A percentile compares a stretch with the other conserved stretches of the same genome.
phyloP scores from a whole-genome alignment of 139 green algal species.

The Eudorina sp. region DNA sequence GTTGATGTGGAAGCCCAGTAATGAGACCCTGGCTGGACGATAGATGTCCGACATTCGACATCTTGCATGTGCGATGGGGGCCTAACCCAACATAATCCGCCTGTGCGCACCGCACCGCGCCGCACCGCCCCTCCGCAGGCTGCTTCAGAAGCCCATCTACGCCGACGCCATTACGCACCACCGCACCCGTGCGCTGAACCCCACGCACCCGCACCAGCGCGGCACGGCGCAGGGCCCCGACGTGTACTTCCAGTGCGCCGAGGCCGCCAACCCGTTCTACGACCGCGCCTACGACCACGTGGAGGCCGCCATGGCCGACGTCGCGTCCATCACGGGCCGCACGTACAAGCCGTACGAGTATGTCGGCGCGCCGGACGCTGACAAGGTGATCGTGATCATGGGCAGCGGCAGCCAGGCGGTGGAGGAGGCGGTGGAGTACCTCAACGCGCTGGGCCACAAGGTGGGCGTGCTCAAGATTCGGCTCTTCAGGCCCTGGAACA shows the following conservation, averaged over 20 bases:
- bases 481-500: slow-evolving; percentile 69
- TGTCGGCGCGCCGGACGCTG: slow-evolving; percentile 61
- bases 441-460: slow-evolving; percentile 56
- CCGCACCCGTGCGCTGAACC: slow-evolving; percentile 59
- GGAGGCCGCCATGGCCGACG: slow-evolving; percentile 51
- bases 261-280: slow-evolving; percentile 69
- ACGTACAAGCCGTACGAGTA: slow-evolving; percentile 72
- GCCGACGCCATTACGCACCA: slow-evolving; percentile 38
- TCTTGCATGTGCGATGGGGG: no score
- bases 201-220: slow-evolving; percentile 64
- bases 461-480: slow-evolving; percentile 69
- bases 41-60: no score
- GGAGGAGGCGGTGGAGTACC: slow-evolving; percentile 57
- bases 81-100: no score
- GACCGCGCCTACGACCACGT: slow-evolving; percentile 42
- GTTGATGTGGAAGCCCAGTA: no score
- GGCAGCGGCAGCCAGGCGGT: slow-evolving; percentile 62
- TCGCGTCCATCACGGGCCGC: slow-evolving; percentile 61
- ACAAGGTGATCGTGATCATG: slow-evolving; percentile 68
- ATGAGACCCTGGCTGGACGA: no score
- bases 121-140: neutral
- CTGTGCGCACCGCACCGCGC: no score
- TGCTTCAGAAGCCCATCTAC: slow-evolving; percentile 39
- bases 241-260: slow-evolving; percentile 69
- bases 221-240: slow-evolving; percentile 65